These are phyloP conservation scores for Oxyria digyna DNA, from an alignment of 148 eudicot genomes.

Conservation along the genomic window DNA sequence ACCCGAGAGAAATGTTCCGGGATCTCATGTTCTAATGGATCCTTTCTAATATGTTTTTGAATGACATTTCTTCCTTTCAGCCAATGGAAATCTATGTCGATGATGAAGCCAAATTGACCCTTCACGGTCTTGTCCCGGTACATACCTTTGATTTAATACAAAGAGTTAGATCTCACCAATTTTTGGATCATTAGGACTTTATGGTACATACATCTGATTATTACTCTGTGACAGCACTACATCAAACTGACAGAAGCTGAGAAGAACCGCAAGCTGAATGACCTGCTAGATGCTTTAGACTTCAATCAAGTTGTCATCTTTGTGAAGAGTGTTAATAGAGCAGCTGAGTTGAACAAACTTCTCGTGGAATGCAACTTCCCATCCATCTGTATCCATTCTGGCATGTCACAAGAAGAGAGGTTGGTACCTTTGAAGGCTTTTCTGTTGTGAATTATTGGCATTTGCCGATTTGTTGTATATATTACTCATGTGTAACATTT, in stretches of 20 bases:
- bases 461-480: neutral
- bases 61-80: slow-evolving; percentile 73
- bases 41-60: slow-evolving; percentile 63
- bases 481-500: neutral
- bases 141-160: no score
- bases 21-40: slow-evolving; percentile 63
- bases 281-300: slow-evolving; percentile 90
- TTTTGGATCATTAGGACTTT: neutral
- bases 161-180: neutral
- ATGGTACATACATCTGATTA: neutral
- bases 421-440: slow-evolving; percentile 2
- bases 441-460: neutral
- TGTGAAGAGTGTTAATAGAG: slow-evolving; percentile 85
- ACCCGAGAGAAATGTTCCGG: slow-evolving; percentile 35
- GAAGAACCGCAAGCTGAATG: slow-evolving; percentile 91
- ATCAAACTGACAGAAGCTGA: slow-evolving; percentile 79
- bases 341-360: slow-evolving; percentile 83
- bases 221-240: slow-evolving; percentile 52
- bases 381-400: slow-evolving; percentile 92
- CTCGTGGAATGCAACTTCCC: slow-evolving; percentile 97
- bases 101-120: slow-evolving; percentile 94
- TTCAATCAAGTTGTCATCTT: slow-evolving; percentile 94
- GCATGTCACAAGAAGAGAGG: slow-evolving; percentile 99
- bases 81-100: slow-evolving; percentile 98
- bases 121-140: slow-evolving; percentile 98